Conservation (phyloP, 139 green algal genomes). For the Parachlorella kessleri region DNA sequence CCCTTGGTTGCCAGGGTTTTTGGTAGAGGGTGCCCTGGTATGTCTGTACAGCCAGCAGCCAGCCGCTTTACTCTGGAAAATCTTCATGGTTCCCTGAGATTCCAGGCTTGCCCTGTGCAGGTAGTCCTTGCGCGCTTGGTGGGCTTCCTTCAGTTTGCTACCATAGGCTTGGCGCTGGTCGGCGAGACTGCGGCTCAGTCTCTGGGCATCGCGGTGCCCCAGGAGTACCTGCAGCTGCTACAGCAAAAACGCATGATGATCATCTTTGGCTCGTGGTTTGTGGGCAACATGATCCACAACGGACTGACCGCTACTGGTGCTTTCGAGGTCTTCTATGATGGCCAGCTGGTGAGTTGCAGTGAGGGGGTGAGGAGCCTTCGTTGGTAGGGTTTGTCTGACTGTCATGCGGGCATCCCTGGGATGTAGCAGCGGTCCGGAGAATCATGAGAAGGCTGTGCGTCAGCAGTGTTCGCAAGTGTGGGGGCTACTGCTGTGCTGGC, state of each 20-base stretch:
- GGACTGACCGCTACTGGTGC: conserved; percentile 61
- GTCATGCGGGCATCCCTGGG: no score
- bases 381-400: no score
- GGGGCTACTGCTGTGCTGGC: neutral
- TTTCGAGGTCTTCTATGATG: conserved; percentile 74
- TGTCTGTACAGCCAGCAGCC: neutral
- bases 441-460: no score
- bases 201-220: conserved; percentile 40
- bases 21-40: no score
- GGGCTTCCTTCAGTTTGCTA: conserved; percentile 42
- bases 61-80: neutral
- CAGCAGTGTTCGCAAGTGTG: neutral
- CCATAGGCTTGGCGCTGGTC: conserved; percentile 39
- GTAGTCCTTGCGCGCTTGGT: conserved; percentile 35
- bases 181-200: conserved; percentile 49
- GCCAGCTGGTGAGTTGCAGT: conserved; percentile 51
- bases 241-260: conserved; percentile 43
- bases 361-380: no score
- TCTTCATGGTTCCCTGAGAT: neutral
- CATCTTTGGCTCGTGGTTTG: conserved; percentile 20
- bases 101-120: conserved; percentile 11
- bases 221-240: conserved; percentile 20
- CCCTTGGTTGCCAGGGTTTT: no score
- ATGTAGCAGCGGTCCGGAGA: neutral
- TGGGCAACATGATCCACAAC: conserved; percentile 66